Conservation (phyloP, 164 flowering plant species). For the Aristolochia contorta region DNA sequence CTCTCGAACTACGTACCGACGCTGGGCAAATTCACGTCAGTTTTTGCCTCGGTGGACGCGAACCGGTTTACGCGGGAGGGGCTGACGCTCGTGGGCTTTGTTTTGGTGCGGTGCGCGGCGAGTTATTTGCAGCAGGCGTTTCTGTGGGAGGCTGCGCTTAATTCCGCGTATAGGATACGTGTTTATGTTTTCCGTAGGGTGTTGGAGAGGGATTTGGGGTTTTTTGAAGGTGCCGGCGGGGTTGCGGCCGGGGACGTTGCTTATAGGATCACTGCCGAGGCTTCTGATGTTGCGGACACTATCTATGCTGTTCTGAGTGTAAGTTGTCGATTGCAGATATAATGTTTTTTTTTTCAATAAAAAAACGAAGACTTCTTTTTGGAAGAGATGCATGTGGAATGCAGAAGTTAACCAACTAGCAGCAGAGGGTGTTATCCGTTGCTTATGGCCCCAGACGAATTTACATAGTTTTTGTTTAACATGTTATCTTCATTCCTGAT, state of each 20-base stretch:
- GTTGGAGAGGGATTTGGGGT: conserved; percentile 65
- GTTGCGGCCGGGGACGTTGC: conserved; percentile 72
- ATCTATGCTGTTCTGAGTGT: conserved; percentile 69
- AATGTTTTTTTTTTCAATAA: no score
- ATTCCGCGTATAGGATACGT: conserved; percentile 40
- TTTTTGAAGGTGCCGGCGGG: conserved; percentile 58
- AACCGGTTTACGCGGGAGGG: conserved; percentile 28
- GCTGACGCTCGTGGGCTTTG: conserved; percentile 31
- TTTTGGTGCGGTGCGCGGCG: conserved; percentile 35
- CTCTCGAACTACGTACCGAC: conserved; percentile 58
- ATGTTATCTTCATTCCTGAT: neutral
- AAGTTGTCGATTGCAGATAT: conserved; percentile 12
- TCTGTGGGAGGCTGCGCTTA: conserved; percentile 83
- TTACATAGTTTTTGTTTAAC: no score
- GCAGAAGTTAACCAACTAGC: neutral
- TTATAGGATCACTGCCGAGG: conserved; percentile 80
- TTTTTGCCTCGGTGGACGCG: conserved; percentile 12
- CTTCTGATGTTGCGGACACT: conserved; percentile 74
- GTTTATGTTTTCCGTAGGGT: conserved; percentile 53
- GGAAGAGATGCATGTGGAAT: neutral
- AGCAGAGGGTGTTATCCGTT: no score
- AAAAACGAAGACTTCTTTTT: no score
- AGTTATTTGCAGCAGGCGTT: conserved; percentile 73
- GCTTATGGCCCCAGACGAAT: no score
- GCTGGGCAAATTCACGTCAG: conserved; percentile 34